Conservation (phyloP, 2,329 filamentous ascomycete genomes). For the Arthrobotrys entomopaga region DNA sequence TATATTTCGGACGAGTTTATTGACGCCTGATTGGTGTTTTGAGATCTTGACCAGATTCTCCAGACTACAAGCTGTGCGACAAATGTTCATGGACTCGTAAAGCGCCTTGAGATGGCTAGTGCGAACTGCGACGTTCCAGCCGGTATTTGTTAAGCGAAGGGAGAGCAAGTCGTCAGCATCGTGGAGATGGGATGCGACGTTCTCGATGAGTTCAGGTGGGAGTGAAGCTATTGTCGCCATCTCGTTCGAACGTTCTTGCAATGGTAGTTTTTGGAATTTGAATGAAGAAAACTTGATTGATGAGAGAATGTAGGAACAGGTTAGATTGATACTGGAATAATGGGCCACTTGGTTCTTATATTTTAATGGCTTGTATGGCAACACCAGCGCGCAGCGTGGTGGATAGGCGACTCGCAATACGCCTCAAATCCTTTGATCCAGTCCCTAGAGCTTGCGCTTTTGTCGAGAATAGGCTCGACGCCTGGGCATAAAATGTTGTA, state of each 20-base stretch:
- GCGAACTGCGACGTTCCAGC: not conserved
- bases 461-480: no score
- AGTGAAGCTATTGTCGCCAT: conserved; percentile 17
- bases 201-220: conserved; percentile 6
- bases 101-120: conserved; percentile 11
- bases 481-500: no score
- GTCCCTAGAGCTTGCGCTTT: no score
- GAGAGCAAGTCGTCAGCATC: conserved; percentile 30
- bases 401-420: no score
- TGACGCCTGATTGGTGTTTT: conserved; percentile 15
- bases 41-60: conserved; percentile 24
- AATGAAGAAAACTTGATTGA: no score
- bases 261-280: no score
- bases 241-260: not conserved
- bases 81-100: conserved; percentile 7
- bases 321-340: no score
- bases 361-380: no score
- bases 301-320: no score
- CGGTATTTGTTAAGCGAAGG: conserved; percentile 10
- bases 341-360: no score
- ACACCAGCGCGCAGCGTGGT: no score
- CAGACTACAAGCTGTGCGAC: not conserved
- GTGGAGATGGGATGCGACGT: conserved; percentile 1
- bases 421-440: no score
- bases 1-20: conserved; percentile 14